Evolutionary conservation across 345 rosid genomes (phyloP), one percentile per base, ranked within the genome.

Genomic region (Populus nigra): DNA sequence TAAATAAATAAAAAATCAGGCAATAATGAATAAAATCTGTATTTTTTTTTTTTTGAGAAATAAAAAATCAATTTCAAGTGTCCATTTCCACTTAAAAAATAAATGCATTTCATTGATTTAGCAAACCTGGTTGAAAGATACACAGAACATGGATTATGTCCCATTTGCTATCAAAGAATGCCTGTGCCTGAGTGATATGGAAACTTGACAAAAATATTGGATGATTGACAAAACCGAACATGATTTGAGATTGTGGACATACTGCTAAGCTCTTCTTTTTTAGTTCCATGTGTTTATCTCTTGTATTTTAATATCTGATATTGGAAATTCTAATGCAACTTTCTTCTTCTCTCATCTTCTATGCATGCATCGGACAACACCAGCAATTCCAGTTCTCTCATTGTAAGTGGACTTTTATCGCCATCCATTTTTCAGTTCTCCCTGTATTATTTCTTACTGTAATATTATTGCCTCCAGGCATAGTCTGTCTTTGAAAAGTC

Each of bases 341-440:
- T 72, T 83, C 41, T 78, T 77, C 73, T 78, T 82, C 82, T 80
- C 65, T 72, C 71, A 68, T 81, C 61, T 83, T 82, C 76, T 79
- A 70, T 86, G 85, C 83, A 73, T 85, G 87, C 80, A 70, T 80
- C 67, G 77, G 87, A 85, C 71, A 50, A 82, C 84, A 73, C 80
- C 98, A 96, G 99, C 97, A 78, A 96, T 96, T 81, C 99, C 99
- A 78, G 90, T 96, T 81, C 90, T 96, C 69, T 96, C 99, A 85
- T 91, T 87, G 99, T 96, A 88, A 90, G 98, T 91, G 72, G 47
- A 80, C 71, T 76, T 82, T 70, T 69, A 29, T 50, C 78, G 72
- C 62, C 71, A 33, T 65, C 35, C 23, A 68, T 33, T 6, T 12
- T 59, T 22, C 36, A 36, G 11, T 16, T 61, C 38, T 39, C 36